Evolutionary conservation across 345 rosid species (phyloP).

Genomic region (Luvunga scandens): DNA sequence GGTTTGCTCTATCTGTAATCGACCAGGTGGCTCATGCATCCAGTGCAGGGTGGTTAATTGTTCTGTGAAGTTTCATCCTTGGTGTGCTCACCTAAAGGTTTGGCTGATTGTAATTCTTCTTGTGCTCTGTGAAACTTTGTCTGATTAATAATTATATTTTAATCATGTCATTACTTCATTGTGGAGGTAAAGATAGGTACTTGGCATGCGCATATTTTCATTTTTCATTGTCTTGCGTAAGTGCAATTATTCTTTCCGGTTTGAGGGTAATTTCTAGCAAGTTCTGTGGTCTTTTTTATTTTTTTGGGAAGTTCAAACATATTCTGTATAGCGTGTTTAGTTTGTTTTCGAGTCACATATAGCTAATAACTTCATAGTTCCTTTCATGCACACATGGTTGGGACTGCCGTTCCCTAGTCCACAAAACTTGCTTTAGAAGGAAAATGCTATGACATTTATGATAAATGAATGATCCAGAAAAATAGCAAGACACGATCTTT

Average conservation of each 20-base stretch:
- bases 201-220: neutral
- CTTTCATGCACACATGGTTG: neutral
- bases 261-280: neutral
- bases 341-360: neutral
- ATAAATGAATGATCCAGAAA: neutral
- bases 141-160: neutral
- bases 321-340: neutral
- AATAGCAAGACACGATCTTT: neutral
- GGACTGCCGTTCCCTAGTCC: neutral
- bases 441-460: neutral
- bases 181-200: neutral
- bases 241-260: neutral
- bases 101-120: neutral
- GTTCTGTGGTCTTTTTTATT: neutral
- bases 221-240: neutral
- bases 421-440: neutral
- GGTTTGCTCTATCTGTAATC: constrained; percentile 48
- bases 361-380: neutral
- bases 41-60: constrained; percentile 45
- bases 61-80: constrained; percentile 45
- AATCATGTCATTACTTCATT: neutral
- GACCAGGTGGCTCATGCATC: constrained; percentile 51
- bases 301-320: neutral
- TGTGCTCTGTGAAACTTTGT: neutral
- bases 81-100: constrained; percentile 61